Evolutionary conservation across 768 basidiomycete species (phyloP), one percentile per base, ranked within the genome.

Genomic region (Kwoniella sp.): DNA sequence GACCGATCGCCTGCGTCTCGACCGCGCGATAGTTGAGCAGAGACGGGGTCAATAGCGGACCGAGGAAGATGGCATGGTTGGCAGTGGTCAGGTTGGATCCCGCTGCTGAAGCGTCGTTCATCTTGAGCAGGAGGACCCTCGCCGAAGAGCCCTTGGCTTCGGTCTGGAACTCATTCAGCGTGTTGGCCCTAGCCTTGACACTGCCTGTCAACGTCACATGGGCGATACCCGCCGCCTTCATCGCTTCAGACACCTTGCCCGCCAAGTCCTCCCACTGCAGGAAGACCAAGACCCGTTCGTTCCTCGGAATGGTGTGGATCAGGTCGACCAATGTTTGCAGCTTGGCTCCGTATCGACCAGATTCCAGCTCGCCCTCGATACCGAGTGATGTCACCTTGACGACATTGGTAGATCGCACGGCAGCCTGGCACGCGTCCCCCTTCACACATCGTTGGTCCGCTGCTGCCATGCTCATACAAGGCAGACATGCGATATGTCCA

Each of bases 181-280:
- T 85, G 65, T 87, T 87, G 73, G 87, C 88, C 78, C 85, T 87
- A 60, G 80, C 77, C 43, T 81, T 79, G 4, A 87, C 85, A 3
- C 82, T 80, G 34, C 90, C 89, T 52, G 82, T 83, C 75, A 93
- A 88, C 67, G 89, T 85, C 45, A 88, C 79, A 76, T 82, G 89
- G 36, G 79, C 78, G 64, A 95, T 82, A 37, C 82, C 80, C 68
- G 88, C 80, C 46, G 81, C 81, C 2, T 72, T 77, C 58, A 96
- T 80, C 0, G 89, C 88, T 56, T 89, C 86, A 7, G 83, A 83
- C 26, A 95, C 87, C 73, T 93, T 95, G 69, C 83, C 83, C 81
- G 87, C 89, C 53, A 96, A 80, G 75, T 95, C 91, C 5, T 83
- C 84, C 79, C 92, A 96, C 68, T 96, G 92, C n/a, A 93, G 87